These are phyloP conservation scores for Coniochaeta sp. DNA, from an alignment of 2,329 filamentous ascomycete species.

Conservation along the genomic window DNA sequence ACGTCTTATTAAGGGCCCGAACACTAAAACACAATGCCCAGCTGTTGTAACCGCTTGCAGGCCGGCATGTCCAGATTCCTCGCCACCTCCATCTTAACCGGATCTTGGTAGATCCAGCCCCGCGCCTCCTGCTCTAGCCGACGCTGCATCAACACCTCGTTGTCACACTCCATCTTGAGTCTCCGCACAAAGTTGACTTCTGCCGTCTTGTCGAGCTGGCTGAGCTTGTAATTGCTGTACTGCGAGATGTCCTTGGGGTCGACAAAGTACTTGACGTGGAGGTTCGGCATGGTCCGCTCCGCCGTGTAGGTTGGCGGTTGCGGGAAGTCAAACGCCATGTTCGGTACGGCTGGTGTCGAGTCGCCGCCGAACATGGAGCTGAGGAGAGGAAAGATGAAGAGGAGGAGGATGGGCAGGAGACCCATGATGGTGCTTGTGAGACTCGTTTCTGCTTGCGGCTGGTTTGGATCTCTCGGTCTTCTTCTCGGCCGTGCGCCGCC, in stretches of 20 bases:
- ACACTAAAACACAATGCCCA: conserved; percentile 19
- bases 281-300: conserved; percentile 60
- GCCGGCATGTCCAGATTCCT: conserved; percentile 41
- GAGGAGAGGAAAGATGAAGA: conserved; percentile 80
- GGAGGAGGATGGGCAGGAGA: conserved; percentile 77
- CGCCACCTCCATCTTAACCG: conserved; percentile 69
- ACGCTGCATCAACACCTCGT: conserved; percentile 58
- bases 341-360: conserved; percentile 50
- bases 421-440: conserved; percentile 56
- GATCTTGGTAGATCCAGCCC: conserved; percentile 81
- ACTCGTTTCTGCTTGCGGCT: conserved; percentile 41
- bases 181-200: conserved; percentile 65
- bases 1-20: neutral
- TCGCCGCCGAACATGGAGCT: conserved; percentile 66
- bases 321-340: conserved; percentile 68
- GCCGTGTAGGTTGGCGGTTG: conserved; percentile 60
- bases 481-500: conserved; percentile 70
- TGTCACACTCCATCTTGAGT: conserved; percentile 65
- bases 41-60: conserved; percentile 41
- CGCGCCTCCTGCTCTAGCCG: conserved; percentile 69
- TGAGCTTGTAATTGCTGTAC: conserved; percentile 61
- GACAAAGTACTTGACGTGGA: conserved; percentile 77
- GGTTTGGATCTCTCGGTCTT: conserved; percentile 60
- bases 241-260: conserved; percentile 70
- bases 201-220: conserved; percentile 67